Evolutionary conservation across 257 asterid genomes (phyloP).

Genomic region (Nemophila menziesii): DNA sequence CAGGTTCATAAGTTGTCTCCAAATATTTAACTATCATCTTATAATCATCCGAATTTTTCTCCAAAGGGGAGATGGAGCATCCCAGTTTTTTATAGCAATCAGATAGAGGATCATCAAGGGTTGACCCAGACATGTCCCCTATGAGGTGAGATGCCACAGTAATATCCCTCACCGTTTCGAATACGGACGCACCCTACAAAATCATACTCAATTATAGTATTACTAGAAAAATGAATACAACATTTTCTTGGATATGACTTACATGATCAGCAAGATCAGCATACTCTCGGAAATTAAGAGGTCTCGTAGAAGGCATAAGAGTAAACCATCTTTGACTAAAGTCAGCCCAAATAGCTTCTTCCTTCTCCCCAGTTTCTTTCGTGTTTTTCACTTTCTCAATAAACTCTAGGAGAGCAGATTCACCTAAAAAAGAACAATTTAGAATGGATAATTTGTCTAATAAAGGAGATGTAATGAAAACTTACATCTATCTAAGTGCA

Average conservation of each 20-base stretch:
- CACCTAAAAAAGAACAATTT: constrained; percentile 33
- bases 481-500: constrained; percentile 61
- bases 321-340: constrained; percentile 69
- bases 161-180: constrained; percentile 67
- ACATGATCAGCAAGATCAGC: constrained; percentile 66
- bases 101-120: constrained; percentile 64
- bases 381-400: constrained; percentile 15
- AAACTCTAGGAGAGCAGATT: constrained; percentile 32
- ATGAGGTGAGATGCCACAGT: constrained; percentile 65
- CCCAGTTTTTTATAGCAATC: constrained; percentile 65
- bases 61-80: constrained; percentile 42
- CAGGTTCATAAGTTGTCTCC: constrained; percentile 73
- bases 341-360: constrained; percentile 43
- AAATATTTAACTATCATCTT: constrained; percentile 64
- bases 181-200: constrained; percentile 60
- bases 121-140: constrained; percentile 64
- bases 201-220: neutral
- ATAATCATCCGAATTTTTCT: constrained; percentile 50
- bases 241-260: constrained; percentile 11
- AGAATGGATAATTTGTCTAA: too few species aligned
- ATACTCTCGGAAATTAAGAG: constrained; percentile 36
- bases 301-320: constrained; percentile 62
- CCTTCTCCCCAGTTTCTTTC: constrained; percentile 18
- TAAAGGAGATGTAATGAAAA: neutral
- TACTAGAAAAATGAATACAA: neutral